Evolutionary conservation across 257 asterid genomes (phyloP), one percentile per base, ranked within the genome.

Genomic region (Gentiana straminea): DNA sequence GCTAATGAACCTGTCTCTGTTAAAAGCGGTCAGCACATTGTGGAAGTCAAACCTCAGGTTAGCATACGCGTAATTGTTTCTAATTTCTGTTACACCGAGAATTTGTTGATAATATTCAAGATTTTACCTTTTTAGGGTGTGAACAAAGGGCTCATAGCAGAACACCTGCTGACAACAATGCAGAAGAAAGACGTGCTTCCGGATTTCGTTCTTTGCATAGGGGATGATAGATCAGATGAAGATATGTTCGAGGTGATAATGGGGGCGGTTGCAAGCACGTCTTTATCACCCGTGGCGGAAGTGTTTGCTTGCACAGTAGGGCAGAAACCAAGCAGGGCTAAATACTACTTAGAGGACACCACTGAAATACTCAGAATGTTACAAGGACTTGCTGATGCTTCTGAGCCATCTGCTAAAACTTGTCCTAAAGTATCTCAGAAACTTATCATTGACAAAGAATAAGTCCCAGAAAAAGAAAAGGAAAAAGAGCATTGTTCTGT

Each of bases 21-120:
- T 72, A 86, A 86, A 75, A 79, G 90, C 45, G 88, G 94, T 50
- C 92, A 71, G 55, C 60, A 81, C 80, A 74, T 81, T 54, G 86
- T 86, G 8, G 94, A 86, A 80, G 96, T 86, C 36, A 84, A 86
- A 68, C 96, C 96, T 63, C 96, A 81, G 96, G 96, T 84, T 38
- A 63, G 77, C 41, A 57, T 5, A 48, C 41, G 15, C 41, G 4
- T 24, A 37, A 52, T 7, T 47, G 24, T 48, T 62, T 35, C 4
- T 24, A 24, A 24, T 24, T 24, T 24, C 24, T 24, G 24, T 24
- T 24, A 24, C 24, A 24, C 24, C 24, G 24, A 24, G 24, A 24
- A 24, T 24, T 24, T 24, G 24, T 24, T 24, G 24, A 24, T 24
- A 24, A 24, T 24, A 24, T 24, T 24, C 24, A 24, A 24, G 24